Percentiles rank a stretch among this genome's conserved stretches.
Conservation (phyloP, 2,329 filamentous ascomycete genomes). For the Verticillium longisporum region DNA sequence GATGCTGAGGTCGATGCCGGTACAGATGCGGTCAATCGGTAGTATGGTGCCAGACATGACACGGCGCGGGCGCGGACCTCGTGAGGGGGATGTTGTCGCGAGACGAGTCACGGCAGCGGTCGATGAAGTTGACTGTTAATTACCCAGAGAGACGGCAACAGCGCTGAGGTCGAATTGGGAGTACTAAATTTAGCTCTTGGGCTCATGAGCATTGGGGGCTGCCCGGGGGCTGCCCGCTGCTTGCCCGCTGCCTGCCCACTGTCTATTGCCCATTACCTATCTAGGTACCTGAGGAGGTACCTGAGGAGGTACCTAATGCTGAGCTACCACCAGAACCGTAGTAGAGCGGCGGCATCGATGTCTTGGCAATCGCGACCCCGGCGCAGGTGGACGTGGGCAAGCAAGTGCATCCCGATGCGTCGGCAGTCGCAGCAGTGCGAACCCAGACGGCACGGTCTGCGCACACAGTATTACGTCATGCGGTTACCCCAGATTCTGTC, state of each 20-base stretch:
- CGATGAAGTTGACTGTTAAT: background rate
- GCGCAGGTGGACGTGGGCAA: background rate
- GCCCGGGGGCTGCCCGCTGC: background rate
- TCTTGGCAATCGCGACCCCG: background rate
- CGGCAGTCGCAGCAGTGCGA: too few species aligned
- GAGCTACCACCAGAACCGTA: background rate
- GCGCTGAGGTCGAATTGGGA: background rate
- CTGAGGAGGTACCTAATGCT: too few species aligned
- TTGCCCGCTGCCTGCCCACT: too few species aligned
- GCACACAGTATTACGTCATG: too few species aligned
- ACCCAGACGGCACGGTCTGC: too few species aligned
- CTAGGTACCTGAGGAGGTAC: too few species aligned
- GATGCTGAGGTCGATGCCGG: background rate
- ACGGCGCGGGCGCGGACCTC: background rate
- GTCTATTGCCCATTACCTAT: too few species aligned
- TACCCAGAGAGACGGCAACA: background rate
- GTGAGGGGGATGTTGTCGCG: background rate
- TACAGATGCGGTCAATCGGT: background rate
- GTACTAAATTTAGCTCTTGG: background rate
- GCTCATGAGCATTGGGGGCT: background rate
- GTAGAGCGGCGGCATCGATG: background rate
- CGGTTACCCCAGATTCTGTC: too few species aligned
- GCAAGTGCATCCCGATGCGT: background rate
- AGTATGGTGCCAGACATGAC: background rate
- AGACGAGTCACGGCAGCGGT: background rate